These are phyloP conservation scores for Cystobasidium pallidum DNA, from an alignment of 1,284 basidiomycete genomes.

Conservation along the genomic window DNA sequence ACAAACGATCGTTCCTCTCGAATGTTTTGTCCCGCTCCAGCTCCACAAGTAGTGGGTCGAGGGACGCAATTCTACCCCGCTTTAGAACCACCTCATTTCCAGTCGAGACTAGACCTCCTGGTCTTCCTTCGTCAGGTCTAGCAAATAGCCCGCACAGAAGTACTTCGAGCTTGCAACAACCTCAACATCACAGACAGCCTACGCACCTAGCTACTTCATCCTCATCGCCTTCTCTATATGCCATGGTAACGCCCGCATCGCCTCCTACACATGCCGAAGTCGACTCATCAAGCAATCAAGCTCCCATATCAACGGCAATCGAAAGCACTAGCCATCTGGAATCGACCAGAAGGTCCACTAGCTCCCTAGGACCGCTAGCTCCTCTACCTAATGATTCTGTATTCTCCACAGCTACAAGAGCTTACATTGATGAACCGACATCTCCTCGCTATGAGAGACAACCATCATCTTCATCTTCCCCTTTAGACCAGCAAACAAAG, in stretches of 20 bases:
- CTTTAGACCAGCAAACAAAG: not conserved
- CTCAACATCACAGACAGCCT: constrained; percentile 4
- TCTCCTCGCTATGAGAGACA: not conserved
- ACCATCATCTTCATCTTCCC: not conserved
- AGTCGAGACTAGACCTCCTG: not conserved
- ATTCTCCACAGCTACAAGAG: constrained; percentile 17
- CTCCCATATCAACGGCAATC: not conserved
- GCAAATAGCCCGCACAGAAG: not conserved
- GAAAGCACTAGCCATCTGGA: not conserved
- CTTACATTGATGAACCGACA: constrained; percentile 7
- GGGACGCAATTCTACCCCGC: not conserved
- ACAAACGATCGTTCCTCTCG: constrained; percentile 7
- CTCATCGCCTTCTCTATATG: not conserved
- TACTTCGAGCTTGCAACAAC: constrained; percentile 3
- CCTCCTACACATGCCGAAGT: not conserved
- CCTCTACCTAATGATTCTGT: constrained; percentile 32
- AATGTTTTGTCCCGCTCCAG: not conserved
- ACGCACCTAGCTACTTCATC: not conserved
- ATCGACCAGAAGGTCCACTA: constrained; percentile 4
- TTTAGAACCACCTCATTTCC: not conserved
- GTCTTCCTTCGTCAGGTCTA: not conserved
- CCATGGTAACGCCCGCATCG: constrained; percentile 3
- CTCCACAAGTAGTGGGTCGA: not conserved
- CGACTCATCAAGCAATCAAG: not conserved
- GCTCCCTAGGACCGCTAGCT: not conserved